Conservation (phyloP, 1,284 basidiomycete species). For the Singerocomus rubriflavus region DNA sequence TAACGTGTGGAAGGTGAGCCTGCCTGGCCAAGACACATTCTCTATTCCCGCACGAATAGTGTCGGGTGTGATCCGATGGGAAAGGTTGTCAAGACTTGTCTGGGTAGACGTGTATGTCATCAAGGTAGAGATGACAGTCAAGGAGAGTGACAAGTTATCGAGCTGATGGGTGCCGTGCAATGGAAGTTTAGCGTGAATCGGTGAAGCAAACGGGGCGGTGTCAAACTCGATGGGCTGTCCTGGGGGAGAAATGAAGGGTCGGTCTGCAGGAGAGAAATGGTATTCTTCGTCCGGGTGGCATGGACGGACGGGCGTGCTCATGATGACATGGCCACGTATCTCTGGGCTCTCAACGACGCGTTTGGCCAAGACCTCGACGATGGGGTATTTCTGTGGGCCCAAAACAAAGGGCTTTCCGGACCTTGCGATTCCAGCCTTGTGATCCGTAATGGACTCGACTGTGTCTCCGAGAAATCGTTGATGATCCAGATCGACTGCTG, state of each 20-base stretch:
- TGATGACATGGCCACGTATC: constrained; percentile 44
- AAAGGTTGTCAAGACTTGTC: constrained; percentile 14
- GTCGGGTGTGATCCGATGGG: constrained; percentile 26
- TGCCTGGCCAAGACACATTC: constrained; percentile 73
- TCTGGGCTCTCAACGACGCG: constrained; percentile 35
- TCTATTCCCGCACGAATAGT: constrained; percentile 50
- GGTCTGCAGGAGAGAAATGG: constrained; percentile 33
- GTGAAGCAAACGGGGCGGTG: constrained; percentile 42
- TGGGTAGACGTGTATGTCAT: constrained; percentile 41
- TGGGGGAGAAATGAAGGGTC: constrained; percentile 38
- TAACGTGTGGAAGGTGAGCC: constrained; percentile 72
- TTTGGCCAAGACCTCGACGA: constrained; percentile 46
- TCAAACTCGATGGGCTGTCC: constrained; percentile 43
- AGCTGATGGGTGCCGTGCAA: constrained; percentile 84
- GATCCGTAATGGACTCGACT: constrained; percentile 69
- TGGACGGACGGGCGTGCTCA: constrained; percentile 27
- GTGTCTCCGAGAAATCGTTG: constrained; percentile 85
- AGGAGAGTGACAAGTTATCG: constrained; percentile 73
- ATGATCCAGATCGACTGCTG: constrained; percentile 90
- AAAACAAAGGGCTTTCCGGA: constrained; percentile 70
- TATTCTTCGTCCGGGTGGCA: constrained; percentile 30
- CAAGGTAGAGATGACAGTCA: constrained; percentile 64
- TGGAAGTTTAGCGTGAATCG: constrained; percentile 44
- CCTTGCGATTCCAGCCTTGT: constrained; percentile 86
- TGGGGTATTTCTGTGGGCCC: constrained; percentile 60